phyloP scores from a whole-genome alignment of 768 basidiomycete genomes.

The Rhodotorula babjevae region DNA sequence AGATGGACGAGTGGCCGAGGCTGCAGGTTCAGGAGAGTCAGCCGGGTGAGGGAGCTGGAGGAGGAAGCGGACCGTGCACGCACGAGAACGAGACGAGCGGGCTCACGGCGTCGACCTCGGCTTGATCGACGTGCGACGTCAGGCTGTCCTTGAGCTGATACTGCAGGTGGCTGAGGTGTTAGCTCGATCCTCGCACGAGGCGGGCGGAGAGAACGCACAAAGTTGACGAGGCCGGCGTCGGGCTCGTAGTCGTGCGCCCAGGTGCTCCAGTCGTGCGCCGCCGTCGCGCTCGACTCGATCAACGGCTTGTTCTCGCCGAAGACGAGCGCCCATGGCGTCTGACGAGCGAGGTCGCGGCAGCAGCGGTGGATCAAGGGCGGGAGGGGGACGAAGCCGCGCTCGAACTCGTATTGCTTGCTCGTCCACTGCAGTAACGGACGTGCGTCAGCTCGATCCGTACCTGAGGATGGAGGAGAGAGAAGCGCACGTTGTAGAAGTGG shows the following conservation, averaged over 20 bases:
- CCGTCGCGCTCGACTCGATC: constrained; percentile 43
- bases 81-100: constrained; percentile 93
- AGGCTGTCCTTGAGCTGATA: constrained; percentile 63
- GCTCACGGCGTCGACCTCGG: constrained; percentile 85
- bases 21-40: constrained; percentile 49
- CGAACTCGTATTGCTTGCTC: constrained; percentile 88
- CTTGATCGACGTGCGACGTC: constrained; percentile 96
- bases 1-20: constrained; percentile 80
- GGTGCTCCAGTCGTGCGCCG: constrained; percentile 60
- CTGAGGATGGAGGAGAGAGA: neutral
- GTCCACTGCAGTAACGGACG: constrained; percentile 64
- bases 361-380: constrained; percentile 56
- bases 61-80: constrained; percentile 43
- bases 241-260: constrained; percentile 83
- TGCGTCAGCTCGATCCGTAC: neutral
- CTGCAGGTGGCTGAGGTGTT: constrained; percentile 1
- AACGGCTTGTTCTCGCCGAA: constrained; percentile 43
- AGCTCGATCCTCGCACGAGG: neutral
- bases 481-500: constrained; percentile 68
- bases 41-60: neutral
- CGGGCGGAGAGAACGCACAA: constrained; percentile 69
- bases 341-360: constrained; percentile 61
- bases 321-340: constrained; percentile 67
- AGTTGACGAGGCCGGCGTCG: constrained; percentile 95
- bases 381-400: constrained; percentile 62